Evolutionary conservation across 352 stramenopile genomes (phyloP).

Genomic region (Phytophthora pseudosyringae): DNA sequence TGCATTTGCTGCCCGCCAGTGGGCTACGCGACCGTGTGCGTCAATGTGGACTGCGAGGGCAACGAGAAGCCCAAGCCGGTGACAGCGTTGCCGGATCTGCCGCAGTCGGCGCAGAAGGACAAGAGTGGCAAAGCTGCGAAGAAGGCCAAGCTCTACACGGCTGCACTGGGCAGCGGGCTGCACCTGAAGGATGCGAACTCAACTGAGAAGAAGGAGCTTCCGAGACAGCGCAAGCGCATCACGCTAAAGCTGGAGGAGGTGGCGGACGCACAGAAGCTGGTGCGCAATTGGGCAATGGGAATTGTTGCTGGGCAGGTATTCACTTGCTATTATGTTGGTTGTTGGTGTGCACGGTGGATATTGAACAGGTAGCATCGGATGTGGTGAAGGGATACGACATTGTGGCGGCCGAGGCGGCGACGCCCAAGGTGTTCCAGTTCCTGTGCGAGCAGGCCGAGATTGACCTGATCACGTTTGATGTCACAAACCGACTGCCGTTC

Average conservation of each 20-base stretch:
- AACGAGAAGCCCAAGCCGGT: constrained; percentile 63
- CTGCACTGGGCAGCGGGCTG: constrained; percentile 45
- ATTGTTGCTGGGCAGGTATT: not conserved
- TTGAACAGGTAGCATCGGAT: constrained; percentile 53
- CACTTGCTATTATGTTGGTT: not conserved
- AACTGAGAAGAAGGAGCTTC: constrained; percentile 32
- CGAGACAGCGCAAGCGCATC: constrained; percentile 72
- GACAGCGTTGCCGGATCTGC: constrained; percentile 37
- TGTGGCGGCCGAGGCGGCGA: constrained; percentile 71
- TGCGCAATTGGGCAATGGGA: constrained; percentile 29
- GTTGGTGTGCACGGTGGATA: not conserved
- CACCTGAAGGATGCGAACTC: constrained; percentile 39
- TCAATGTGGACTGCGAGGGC: constrained; percentile 66
- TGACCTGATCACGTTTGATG: constrained; percentile 85
- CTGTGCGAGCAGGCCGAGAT: constrained; percentile 81
- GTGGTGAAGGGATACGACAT: constrained; percentile 78
- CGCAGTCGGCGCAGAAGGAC: constrained; percentile 40
- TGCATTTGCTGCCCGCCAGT: constrained; percentile 42
- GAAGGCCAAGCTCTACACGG: constrained; percentile 72
- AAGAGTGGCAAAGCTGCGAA: constrained; percentile 53
- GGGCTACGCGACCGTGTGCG: constrained; percentile 65
- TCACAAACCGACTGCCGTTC: constrained; percentile 82
- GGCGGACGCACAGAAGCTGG: constrained; percentile 60
- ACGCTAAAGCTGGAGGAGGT: constrained; percentile 84
- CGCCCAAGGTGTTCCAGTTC: constrained; percentile 83